These are phyloP conservation scores for Pholiota microspora DNA, from an alignment of 768 basidiomycete genomes.

Conservation along the genomic window DNA sequence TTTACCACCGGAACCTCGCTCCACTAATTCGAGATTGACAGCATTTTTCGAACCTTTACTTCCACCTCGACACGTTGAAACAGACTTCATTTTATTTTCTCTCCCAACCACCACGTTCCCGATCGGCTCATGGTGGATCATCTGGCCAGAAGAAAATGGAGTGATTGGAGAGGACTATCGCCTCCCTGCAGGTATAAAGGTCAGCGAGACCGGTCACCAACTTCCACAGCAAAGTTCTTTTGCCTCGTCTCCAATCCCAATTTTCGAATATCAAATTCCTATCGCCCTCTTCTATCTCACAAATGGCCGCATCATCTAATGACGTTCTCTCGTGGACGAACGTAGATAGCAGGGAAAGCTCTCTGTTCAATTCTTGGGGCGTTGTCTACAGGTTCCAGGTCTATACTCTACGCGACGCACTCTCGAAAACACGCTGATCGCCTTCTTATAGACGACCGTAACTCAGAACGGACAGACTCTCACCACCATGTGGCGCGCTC, in stretches of 20 bases:
- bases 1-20: slow-evolving; percentile 63
- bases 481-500: slow-evolving; percentile 78
- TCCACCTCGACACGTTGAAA: slow-evolving; percentile 72
- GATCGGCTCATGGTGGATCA: slow-evolving; percentile 62
- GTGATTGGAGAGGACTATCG: slow-evolving; percentile 33
- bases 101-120: slow-evolving; percentile 67
- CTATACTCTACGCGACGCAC: slow-evolving; percentile 16
- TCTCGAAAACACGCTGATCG: slow-evolving; percentile 10
- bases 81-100: slow-evolving; percentile 66
- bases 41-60: slow-evolving; percentile 54
- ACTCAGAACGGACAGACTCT: slow-evolving; percentile 63
- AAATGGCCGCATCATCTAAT: slow-evolving; percentile 41
- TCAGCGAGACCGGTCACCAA: slow-evolving; percentile 31
- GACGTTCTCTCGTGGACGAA: slow-evolving; percentile 87
- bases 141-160: slow-evolving; percentile 43
- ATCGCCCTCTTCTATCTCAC: slow-evolving; percentile 22
- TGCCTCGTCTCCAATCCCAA: slow-evolving; percentile 16
- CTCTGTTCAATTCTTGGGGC: slow-evolving; percentile 80
- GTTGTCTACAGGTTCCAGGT: slow-evolving; percentile 82
- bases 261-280: too few species aligned
- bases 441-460: slow-evolving; percentile 54
- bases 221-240: slow-evolving; percentile 22
- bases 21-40: slow-evolving; percentile 64
- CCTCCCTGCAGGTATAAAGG: slow-evolving; percentile 62
- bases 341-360: slow-evolving; percentile 81